Evolutionary conservation across 2,329 filamentous ascomycete genomes (phyloP).

Genomic region (Trichoderma aggressivum): DNA sequence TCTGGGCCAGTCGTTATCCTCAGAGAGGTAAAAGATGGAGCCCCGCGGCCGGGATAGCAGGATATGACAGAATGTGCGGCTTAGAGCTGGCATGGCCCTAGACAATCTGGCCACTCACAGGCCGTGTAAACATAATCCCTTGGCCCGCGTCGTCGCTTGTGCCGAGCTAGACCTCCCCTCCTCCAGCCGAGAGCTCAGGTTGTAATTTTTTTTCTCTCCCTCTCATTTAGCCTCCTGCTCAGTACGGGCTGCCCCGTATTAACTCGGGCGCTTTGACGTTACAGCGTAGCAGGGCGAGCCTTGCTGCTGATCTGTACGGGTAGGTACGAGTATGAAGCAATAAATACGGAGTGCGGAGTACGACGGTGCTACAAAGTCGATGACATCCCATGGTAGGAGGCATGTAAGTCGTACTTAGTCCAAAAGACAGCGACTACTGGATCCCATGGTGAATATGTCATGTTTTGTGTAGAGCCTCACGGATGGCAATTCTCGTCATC

Average conservation of each 20-base stretch:
- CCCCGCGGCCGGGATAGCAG: slow-evolving; percentile 14
- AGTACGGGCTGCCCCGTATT: not conserved
- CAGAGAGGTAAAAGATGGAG: slow-evolving; percentile 9
- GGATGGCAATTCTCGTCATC: not conserved
- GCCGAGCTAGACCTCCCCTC: slow-evolving; percentile 13
- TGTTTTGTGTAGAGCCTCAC: not conserved
- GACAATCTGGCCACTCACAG: slow-evolving; percentile 25
- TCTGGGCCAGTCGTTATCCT: slow-evolving; percentile 22
- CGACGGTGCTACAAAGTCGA: not conserved
- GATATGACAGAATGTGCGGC: slow-evolving; percentile 15
- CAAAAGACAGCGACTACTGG: not conserved
- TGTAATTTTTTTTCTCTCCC: not conserved
- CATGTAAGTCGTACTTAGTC: not conserved
- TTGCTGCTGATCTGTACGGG: not conserved
- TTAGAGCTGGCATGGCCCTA: slow-evolving; percentile 13
- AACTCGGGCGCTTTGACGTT: not conserved
- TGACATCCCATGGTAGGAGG: not conserved
- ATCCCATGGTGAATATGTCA: not conserved
- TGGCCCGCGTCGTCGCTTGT: slow-evolving; percentile 19
- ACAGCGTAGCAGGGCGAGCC: not conserved
- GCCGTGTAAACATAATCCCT: slow-evolving; percentile 27
- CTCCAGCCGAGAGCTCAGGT: slow-evolving; percentile 17
- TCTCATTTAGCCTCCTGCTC: not conserved
- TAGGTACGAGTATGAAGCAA: not conserved
- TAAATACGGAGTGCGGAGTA: not conserved